Evolutionary conservation across 2,329 filamentous ascomycete genomes (phyloP).

Genomic region (Thelonectria olida): DNA sequence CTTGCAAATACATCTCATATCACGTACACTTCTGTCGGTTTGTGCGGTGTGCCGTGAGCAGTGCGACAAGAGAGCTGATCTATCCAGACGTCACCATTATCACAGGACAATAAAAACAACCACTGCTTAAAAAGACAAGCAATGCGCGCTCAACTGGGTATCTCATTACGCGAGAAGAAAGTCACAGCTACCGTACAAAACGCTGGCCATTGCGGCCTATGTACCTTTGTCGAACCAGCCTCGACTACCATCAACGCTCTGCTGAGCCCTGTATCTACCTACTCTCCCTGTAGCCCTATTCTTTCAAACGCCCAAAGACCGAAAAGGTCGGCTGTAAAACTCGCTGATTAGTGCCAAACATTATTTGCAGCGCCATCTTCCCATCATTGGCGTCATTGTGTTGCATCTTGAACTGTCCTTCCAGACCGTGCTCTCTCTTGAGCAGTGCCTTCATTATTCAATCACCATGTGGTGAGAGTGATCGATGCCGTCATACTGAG

Average conservation of each 20-base stretch:
- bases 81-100: no score
- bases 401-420: neutral
- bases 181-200: neutral
- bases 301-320: neutral
- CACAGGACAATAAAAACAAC: no score
- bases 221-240: neutral
- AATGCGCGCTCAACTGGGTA: neutral
- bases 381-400: neutral
- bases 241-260: neutral
- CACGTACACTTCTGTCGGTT: neutral
- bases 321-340: neutral
- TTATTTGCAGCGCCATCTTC: neutral
- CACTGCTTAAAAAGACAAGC: no score
- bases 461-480: constrained; percentile 23
- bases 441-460: neutral
- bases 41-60: neutral
- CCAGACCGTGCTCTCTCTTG: neutral
- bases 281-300: neutral
- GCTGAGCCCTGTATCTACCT: neutral
- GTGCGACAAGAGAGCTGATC: no score
- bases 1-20: constrained; percentile 1
- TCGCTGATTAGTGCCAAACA: neutral
- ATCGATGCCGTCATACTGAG: constrained; percentile 47
- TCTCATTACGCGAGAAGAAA: neutral
- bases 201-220: neutral